These are phyloP conservation scores for Ogataea pignaliae DNA, from an alignment of 805 yeast genomes.

Conservation along the genomic window DNA sequence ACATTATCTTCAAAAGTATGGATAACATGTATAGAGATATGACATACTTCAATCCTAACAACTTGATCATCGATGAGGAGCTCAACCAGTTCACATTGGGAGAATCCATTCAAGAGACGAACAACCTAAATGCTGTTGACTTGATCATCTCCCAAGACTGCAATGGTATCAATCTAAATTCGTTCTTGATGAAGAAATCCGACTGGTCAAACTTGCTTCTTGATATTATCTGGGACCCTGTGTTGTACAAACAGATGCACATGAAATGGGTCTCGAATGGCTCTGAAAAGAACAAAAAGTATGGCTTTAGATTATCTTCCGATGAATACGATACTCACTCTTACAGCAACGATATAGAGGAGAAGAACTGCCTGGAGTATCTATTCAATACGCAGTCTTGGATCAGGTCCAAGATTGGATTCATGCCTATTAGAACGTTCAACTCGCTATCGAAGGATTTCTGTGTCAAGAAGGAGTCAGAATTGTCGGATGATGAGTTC, in stretches of 20 bases:
- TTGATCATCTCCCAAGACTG: slow-evolving; percentile 38
- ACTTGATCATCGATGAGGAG: slow-evolving; percentile 29
- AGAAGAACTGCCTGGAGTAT: slow-evolving; percentile 36
- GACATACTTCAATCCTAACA: slow-evolving; percentile 34
- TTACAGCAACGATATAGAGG: slow-evolving; percentile 35
- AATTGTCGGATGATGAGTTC: slow-evolving; percentile 19
- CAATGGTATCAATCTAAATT: slow-evolving; percentile 38
- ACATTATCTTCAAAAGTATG: slow-evolving; percentile 29
- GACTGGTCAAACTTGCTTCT: slow-evolving; percentile 35
- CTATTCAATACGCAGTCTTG: slow-evolving; percentile 34
- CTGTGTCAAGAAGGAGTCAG: slow-evolving; percentile 29
- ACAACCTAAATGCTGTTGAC: slow-evolving; percentile 32
- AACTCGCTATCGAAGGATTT: slow-evolving; percentile 35
- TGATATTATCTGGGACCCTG: slow-evolving; percentile 39
- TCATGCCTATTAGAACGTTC: slow-evolving; percentile 35
- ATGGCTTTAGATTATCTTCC: slow-evolving; percentile 24
- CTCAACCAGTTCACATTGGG: slow-evolving; percentile 17
- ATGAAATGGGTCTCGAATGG: slow-evolving; percentile 28
- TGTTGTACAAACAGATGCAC: slow-evolving; percentile 34
- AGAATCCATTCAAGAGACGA: slow-evolving; percentile 18
- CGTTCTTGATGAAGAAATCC: slow-evolving; percentile 35
- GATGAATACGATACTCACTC: slow-evolving; percentile 30
- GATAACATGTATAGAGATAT: slow-evolving; percentile 30
- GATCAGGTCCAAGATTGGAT: slow-evolving; percentile 37
- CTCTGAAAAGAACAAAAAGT: slow-evolving; percentile 14